Conservation (phyloP, 2,329 filamentous ascomycete genomes). For the Dothistroma pini region DNA sequence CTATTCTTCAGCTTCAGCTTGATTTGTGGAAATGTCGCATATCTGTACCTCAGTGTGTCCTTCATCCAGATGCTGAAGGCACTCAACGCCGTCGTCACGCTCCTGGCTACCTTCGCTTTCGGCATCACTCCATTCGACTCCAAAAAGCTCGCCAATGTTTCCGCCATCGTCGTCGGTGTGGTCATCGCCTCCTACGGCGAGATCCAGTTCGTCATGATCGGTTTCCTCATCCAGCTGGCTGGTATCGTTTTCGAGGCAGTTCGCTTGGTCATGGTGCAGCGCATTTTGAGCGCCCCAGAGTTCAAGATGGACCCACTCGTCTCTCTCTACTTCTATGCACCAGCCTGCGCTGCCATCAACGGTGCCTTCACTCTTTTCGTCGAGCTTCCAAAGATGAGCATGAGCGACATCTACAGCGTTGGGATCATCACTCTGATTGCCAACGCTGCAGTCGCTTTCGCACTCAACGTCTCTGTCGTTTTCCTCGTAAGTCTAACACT, state of each 20-base stretch:
- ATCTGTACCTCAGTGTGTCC: conserved; percentile 89
- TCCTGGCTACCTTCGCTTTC: conserved; percentile 83
- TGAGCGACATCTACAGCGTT: conserved; percentile 69
- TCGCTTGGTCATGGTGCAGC: conserved; percentile 79
- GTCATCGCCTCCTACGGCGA: conserved; percentile 92
- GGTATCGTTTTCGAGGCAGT: conserved; percentile 80
- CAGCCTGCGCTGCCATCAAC: conserved; percentile 80
- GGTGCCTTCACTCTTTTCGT: conserved; percentile 67
- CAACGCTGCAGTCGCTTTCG: conserved; percentile 74
- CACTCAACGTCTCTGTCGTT: conserved; percentile 80
- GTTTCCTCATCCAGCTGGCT: conserved; percentile 70
- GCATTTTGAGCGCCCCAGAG: conserved; percentile 73
- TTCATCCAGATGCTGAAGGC: conserved; percentile 99
- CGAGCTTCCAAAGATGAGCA: conserved; percentile 66
- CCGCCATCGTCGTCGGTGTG: conserved; percentile 89
- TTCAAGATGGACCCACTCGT: conserved; percentile 94
- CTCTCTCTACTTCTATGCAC: conserved; percentile 86
- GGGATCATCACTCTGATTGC: conserved; percentile 68
- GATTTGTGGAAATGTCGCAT: conserved; percentile 95
- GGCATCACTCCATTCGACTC: conserved; percentile 80
- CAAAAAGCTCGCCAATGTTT: conserved; percentile 87
- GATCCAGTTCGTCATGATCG: conserved; percentile 82
- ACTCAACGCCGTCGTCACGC: conserved; percentile 88
- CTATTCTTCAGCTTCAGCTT: conserved; percentile 93
- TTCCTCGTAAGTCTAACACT: conserved; percentile 63